Evolutionary conservation across 805 yeast species (phyloP).

Genomic region (Peterozyma toletana): DNA sequence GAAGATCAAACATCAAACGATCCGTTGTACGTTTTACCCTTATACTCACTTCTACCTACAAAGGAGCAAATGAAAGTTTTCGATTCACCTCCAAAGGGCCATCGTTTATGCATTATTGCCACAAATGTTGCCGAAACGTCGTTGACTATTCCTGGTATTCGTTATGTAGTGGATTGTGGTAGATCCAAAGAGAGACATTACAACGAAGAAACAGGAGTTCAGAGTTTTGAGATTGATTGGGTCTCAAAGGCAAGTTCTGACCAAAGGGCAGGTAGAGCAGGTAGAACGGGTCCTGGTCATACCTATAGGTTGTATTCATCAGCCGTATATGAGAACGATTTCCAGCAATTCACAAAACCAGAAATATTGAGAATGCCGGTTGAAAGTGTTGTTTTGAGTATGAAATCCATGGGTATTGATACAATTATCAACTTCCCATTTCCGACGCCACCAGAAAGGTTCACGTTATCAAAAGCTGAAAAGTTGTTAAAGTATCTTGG

Average conservation of each 20-base stretch:
- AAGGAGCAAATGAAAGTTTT: constrained; percentile 92
- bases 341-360: constrained; percentile 75
- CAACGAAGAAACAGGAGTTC: constrained; percentile 82
- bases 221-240: constrained; percentile 89
- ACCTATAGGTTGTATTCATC: constrained; percentile 89
- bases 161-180: constrained; percentile 94
- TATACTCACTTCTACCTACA: constrained; percentile 91
- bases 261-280: constrained; percentile 94
- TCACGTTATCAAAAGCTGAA: constrained; percentile 57
- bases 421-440: constrained; percentile 89
- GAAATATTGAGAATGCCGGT: constrained; percentile 94
- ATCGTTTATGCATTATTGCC: constrained; percentile 87
- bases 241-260: constrained; percentile 91
- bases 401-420: constrained; percentile 97
- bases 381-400: constrained; percentile 88
- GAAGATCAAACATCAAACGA: constrained; percentile 68
- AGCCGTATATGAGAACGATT: constrained; percentile 85
- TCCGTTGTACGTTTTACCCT: constrained; percentile 85
- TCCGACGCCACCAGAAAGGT: constrained; percentile 83
- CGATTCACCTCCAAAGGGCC: constrained; percentile 74
- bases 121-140: constrained; percentile 98
- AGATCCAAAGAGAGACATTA: constrained; percentile 82
- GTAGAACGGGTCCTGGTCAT: constrained; percentile 94
- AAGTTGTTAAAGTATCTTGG: constrained; percentile 64
- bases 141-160: constrained; percentile 89